Percentiles rank a stretch among this genome's conserved stretches.
Evolutionary conservation across 73 alveolate genomes (phyloP).

Genomic region (Symbiodinium pilosum): DNA sequence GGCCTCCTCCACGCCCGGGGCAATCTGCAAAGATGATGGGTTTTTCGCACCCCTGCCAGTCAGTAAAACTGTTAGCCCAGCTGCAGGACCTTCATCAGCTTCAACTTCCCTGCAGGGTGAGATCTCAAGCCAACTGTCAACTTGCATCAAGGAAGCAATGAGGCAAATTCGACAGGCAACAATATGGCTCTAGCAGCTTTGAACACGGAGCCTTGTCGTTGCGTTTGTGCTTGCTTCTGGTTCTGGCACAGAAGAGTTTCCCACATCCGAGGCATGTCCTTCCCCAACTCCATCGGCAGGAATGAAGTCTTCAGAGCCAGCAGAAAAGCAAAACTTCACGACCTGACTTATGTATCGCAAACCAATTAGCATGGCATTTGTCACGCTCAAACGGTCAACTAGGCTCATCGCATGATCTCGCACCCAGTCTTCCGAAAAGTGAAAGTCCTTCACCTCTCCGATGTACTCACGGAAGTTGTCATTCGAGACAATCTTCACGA

Average conservation of each 20-base stretch:
- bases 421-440: constrained; percentile 56
- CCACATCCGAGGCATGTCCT: not conserved
- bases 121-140: too few species aligned
- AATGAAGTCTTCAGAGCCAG: constrained; percentile 65
- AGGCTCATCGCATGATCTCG: constrained; percentile 29
- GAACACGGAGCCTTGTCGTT: not conserved
- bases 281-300: constrained; percentile 72
- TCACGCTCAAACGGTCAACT: too few species aligned
- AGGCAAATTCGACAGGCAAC: too few species aligned
- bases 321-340: constrained; percentile 50
- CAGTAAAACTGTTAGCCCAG: not conserved
- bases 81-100: not conserved
- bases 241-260: not conserved
- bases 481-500: constrained; percentile 56
- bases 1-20: constrained; percentile 10
- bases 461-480: constrained; percentile 80
- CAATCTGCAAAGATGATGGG: not conserved
- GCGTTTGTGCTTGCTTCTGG: not conserved
- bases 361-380: too few species aligned
- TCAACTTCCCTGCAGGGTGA: constrained; percentile 13
- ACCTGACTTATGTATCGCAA: not conserved
- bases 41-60: constrained; percentile 52
- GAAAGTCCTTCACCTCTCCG: constrained; percentile 26
- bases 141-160: too few species aligned
- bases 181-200: too few species aligned